Conservation (phyloP, 2,329 filamentous ascomycete species). For the Verticillium albo-atrum region DNA sequence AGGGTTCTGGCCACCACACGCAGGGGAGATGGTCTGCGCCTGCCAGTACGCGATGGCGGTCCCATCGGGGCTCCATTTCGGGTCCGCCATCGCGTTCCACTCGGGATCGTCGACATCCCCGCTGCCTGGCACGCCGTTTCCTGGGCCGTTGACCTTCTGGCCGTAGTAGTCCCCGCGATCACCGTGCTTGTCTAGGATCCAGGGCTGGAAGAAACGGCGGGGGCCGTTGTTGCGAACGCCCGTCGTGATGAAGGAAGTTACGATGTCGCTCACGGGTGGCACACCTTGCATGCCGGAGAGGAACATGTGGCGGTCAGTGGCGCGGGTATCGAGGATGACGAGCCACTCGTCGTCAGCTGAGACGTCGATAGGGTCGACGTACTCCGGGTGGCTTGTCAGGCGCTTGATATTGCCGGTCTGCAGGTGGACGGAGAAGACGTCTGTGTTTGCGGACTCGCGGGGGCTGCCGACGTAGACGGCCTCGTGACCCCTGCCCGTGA, state of each 20-base stretch:
- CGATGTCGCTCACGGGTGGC: conserved; percentile 34
- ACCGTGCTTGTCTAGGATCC: conserved; percentile 36
- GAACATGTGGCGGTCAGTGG: conserved; percentile 34
- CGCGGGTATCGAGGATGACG: conserved; percentile 38
- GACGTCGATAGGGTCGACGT: conserved; percentile 35
- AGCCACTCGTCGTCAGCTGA: conserved; percentile 38
- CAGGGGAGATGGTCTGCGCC: conserved; percentile 27
- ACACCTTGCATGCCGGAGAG: conserved; percentile 32
- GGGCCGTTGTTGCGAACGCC: conserved; percentile 40
- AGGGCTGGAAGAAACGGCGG: conserved; percentile 41
- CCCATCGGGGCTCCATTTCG: conserved; percentile 33
- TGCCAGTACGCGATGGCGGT: conserved; percentile 39
- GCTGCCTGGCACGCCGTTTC: conserved; percentile 25
- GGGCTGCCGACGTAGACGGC: conserved; percentile 35
- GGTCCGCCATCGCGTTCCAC: conserved; percentile 44
- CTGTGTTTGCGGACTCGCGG: conserved; percentile 37
- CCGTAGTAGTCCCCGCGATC: conserved; percentile 40
- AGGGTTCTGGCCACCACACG: conserved; percentile 38
- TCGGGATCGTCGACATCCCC: conserved; percentile 38
- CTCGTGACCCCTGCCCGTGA: conserved; percentile 34
- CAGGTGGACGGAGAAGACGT: conserved; percentile 36
- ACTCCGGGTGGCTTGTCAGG: conserved; percentile 38
- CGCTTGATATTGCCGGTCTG: conserved; percentile 33
- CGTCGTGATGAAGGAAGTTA: conserved; percentile 24
- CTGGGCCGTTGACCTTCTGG: conserved; percentile 34